A percentile compares a stretch with the other conserved stretches of the same genome.
Evolutionary conservation across 1,139 yeast species (phyloP).

Genomic region (Yamadazyma aaseri): DNA sequence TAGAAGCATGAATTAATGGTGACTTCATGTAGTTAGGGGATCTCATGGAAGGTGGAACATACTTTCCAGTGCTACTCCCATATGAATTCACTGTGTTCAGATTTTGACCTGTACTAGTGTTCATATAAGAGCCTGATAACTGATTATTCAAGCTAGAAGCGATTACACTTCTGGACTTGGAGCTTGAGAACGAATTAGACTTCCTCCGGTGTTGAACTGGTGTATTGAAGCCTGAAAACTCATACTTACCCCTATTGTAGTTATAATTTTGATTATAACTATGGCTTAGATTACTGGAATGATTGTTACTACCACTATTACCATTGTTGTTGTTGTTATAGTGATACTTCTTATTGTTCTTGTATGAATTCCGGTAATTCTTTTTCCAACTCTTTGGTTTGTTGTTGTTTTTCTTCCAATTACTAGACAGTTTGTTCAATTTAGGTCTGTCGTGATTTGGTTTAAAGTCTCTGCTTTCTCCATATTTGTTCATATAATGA

Average conservation of each 20-base stretch:
- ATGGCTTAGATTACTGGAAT: conserved; percentile 6
- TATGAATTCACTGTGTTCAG: conserved; percentile 3
- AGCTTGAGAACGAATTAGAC: conserved; percentile 32
- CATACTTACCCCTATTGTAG: conserved; percentile 15
- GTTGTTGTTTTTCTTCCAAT: conserved; percentile 34
- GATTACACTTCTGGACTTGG: conserved; percentile 21
- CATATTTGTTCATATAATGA: conserved; percentile 70
- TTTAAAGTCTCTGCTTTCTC: conserved; percentile 30
- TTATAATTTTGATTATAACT: conserved; percentile 15
- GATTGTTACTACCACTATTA: conserved; percentile 15
- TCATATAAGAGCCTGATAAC: conserved; percentile 5
- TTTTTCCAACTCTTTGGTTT: conserved; percentile 23
- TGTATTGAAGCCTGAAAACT: conserved; percentile 11
- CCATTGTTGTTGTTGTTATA: conserved; percentile 15
- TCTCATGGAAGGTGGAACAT: conserved; percentile 46
- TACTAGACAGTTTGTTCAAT: conserved; percentile 19
- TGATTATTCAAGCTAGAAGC: conserved; percentile 6
- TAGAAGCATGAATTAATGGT: conserved; percentile 34
- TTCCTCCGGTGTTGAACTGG: conserved; percentile 18
- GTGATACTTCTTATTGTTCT: conserved; percentile 12
- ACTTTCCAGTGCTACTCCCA: conserved; percentile 31
- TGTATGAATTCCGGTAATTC: conserved; percentile 15
- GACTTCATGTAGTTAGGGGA: conserved; percentile 37
- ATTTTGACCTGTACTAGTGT: background rate
- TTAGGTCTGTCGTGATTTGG: conserved; percentile 15